phyloP scores from a whole-genome alignment of 768 basidiomycete species.

The Naganishia antarctica region DNA sequence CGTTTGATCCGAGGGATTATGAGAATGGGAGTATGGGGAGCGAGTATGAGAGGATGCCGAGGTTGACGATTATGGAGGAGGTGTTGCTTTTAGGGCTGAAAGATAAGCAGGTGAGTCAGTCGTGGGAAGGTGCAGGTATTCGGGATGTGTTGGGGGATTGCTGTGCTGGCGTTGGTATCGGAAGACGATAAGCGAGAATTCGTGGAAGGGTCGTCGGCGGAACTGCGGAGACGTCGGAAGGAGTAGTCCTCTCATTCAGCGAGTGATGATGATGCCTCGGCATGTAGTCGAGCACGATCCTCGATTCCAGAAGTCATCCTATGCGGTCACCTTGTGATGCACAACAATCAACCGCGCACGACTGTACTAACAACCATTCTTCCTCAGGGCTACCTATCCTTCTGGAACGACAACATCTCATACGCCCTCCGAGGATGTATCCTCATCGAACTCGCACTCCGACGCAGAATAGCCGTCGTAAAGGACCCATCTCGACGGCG shows the following conservation, averaged over 20 bases:
- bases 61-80: slow-evolving; percentile 94
- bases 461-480: slow-evolving; percentile 84
- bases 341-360: not conserved
- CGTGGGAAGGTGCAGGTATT: too few relatives aligned
- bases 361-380: not conserved
- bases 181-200: too few relatives aligned
- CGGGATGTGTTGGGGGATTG: too few relatives aligned
- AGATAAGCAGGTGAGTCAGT: slow-evolving; percentile 78
- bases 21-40: slow-evolving; percentile 44
- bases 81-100: slow-evolving; percentile 87
- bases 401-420: slow-evolving; percentile 99
- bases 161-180: too few relatives aligned
- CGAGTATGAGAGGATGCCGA: slow-evolving; percentile 65
- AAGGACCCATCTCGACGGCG: slow-evolving; percentile 73
- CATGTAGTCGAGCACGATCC: too few relatives aligned
- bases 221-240: too few relatives aligned
- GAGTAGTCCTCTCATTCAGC: too few relatives aligned
- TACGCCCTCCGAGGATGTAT: slow-evolving; percentile 98
- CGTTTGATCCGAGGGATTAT: slow-evolving; percentile 87
- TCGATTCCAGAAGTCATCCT: too few relatives aligned
- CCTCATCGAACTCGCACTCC: slow-evolving; percentile 91
- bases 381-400: slow-evolving; percentile 80
- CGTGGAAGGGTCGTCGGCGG: too few relatives aligned
- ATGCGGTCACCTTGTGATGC: too few relatives aligned
- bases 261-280: too few relatives aligned